These are phyloP conservation scores for Jackrogersella minutella DNA, from an alignment of 495 filamentous ascomycete species.

Conservation along the genomic window DNA sequence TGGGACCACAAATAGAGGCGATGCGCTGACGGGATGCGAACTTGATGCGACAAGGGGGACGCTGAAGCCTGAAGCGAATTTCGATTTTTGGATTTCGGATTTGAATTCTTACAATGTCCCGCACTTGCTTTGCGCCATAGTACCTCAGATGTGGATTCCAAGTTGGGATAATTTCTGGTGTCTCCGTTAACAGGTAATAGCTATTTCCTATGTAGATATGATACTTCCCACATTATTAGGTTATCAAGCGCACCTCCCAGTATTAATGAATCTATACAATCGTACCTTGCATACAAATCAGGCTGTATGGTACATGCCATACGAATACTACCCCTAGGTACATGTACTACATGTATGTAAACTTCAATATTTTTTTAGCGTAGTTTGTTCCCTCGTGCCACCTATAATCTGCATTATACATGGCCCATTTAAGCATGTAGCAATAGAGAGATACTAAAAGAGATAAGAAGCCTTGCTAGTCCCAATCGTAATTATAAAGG, in stretches of 20 bases:
- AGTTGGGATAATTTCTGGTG: neutral
- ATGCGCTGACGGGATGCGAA: constrained; percentile 34
- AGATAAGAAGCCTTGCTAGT: too few relatives aligned
- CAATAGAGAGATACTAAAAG: too few relatives aligned
- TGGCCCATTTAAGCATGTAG: too few relatives aligned
- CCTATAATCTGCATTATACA: too few relatives aligned
- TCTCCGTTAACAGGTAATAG: too few relatives aligned
- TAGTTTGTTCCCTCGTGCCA: constrained; percentile 16
- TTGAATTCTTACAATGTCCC: constrained; percentile 14
- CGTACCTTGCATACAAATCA: constrained; percentile 28
- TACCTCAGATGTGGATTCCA: constrained; percentile 5
- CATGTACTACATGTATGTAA: too few relatives aligned
- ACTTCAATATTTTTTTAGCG: too few relatives aligned
- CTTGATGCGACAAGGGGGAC: constrained; percentile 33
- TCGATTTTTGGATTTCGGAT: constrained; percentile 18
- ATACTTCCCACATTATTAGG: too few relatives aligned
- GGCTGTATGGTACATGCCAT: constrained; percentile 19
- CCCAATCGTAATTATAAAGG: too few relatives aligned
- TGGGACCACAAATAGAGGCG: constrained; percentile 37
- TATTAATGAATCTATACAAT: constrained; percentile 17
- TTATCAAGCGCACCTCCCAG: constrained; percentile 33
- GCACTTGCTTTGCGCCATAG: constrained; percentile 14
- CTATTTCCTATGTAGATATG: too few relatives aligned
- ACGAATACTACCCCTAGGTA: constrained; percentile 16
- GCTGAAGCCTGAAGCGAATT: constrained; percentile 15